phyloP scores from a whole-genome alignment of 164 flowering plant species.

The Paratinospora sagittata region DNA sequence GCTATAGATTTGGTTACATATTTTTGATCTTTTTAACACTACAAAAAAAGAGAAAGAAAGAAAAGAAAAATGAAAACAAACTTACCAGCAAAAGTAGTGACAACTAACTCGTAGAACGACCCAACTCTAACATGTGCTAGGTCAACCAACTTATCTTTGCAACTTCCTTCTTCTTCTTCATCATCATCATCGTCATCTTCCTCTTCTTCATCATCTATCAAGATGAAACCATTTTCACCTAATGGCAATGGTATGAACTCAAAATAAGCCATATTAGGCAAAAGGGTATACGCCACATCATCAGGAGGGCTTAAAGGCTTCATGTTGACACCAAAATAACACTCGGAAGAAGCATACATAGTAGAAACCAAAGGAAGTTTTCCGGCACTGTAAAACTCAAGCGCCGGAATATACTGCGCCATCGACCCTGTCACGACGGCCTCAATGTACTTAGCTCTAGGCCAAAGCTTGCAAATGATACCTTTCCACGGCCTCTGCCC shows the following conservation, averaged over 20 bases:
- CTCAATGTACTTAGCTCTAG: conserved; percentile 76
- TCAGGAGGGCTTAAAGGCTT: conserved; percentile 58
- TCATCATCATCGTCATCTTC: background rate
- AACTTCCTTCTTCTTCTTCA: conserved; percentile 35
- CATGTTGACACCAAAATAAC: conserved; percentile 78
- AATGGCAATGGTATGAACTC: conserved; percentile 51
- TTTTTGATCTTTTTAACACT: no score
- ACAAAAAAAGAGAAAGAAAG: no score
- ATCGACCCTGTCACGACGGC: conserved; percentile 85
- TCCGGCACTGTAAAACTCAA: conserved; percentile 54
- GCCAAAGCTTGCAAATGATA: conserved; percentile 62
- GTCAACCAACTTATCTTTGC: conserved; percentile 36
- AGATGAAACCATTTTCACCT: conserved; percentile 35
- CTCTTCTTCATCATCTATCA: conserved; percentile 11
- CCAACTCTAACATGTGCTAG: conserved; percentile 58
- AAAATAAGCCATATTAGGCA: conserved; percentile 80
- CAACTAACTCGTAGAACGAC: conserved; percentile 62
- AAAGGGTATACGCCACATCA: conserved; percentile 60
- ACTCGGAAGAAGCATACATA: conserved; percentile 86
- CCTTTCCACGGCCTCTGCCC: conserved; percentile 59
- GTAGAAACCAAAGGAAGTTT: conserved; percentile 60
- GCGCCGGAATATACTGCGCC: conserved; percentile 77
- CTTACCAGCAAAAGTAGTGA: conserved; percentile 81
- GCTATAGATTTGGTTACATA: no score
- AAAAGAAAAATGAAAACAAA: background rate